A percentile compares a stretch with the other conserved stretches of the same genome.
Conservation (phyloP, 2,329 filamentous ascomycete species). For the Corniculantispora saksenae region DNA sequence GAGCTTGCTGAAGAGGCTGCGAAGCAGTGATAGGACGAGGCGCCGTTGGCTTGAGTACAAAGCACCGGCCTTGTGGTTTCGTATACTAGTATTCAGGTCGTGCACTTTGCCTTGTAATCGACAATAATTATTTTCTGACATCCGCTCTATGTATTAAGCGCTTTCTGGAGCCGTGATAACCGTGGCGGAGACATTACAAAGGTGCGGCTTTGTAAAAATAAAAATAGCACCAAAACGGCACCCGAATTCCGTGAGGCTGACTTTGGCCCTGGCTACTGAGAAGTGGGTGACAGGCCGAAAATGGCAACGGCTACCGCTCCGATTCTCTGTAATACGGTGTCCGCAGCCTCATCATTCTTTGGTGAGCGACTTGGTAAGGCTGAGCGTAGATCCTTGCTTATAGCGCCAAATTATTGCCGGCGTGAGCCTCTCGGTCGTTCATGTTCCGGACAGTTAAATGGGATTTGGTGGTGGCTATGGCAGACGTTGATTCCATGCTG, state of each 20-base stretch:
- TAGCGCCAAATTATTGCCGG: not conserved
- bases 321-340: not conserved
- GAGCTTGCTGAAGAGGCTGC: not conserved
- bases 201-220: not conserved
- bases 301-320: not conserved
- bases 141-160: not conserved
- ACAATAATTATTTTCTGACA: not conserved
- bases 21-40: not conserved
- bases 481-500: not conserved
- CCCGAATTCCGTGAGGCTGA: not conserved
- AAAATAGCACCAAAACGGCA: not conserved
- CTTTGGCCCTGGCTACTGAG: not conserved
- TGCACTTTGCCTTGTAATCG: too few species aligned
- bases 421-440: not conserved
- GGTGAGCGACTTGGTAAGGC: not conserved
- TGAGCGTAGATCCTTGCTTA: not conserved
- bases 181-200: not conserved
- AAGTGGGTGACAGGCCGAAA: not conserved
- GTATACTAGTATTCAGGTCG: too few species aligned
- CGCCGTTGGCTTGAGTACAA: too few species aligned
- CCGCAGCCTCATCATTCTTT: not conserved
- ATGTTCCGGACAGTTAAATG: not conserved
- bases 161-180: slow-evolving; percentile 1
- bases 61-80: not conserved
- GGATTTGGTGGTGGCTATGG: not conserved